phyloP scores from a whole-genome alignment of 768 basidiomycete species.

The Rhizopogon vesiculosus region DNA sequence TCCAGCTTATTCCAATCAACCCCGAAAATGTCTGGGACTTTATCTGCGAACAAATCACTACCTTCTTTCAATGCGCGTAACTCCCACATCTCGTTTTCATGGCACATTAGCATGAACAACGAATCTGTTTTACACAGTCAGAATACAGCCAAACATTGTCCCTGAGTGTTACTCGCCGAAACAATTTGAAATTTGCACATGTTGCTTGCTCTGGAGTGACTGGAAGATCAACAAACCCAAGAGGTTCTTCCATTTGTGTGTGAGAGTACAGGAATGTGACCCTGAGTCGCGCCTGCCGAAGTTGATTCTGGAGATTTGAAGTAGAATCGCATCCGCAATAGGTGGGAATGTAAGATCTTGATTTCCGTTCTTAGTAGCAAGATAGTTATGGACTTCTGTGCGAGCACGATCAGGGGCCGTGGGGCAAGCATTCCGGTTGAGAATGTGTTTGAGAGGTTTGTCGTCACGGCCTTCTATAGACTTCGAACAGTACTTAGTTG shows the following conservation, averaged over 20 bases:
- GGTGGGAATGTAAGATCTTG: background rate
- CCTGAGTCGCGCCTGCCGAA: background rate
- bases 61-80: no score
- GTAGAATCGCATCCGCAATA: background rate
- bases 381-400: background rate
- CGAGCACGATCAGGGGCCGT: background rate
- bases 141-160: background rate
- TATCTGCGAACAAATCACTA: no score
- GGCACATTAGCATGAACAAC: no score
- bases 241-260: background rate
- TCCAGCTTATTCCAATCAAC: no score
- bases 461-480: conserved; percentile 9
- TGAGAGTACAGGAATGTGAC: background rate
- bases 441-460: conserved; percentile 9
- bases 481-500: conserved; percentile 8
- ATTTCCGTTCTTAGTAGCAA: background rate
- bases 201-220: background rate
- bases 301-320: background rate
- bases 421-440: background rate
- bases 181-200: conserved; percentile 1
- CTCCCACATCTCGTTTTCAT: no score
- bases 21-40: no score
- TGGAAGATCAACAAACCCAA: background rate
- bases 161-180: background rate
- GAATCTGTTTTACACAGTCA: no score